Conservation (phyloP, 1,284 basidiomycete genomes). For the Microbotryum intermedium region DNA sequence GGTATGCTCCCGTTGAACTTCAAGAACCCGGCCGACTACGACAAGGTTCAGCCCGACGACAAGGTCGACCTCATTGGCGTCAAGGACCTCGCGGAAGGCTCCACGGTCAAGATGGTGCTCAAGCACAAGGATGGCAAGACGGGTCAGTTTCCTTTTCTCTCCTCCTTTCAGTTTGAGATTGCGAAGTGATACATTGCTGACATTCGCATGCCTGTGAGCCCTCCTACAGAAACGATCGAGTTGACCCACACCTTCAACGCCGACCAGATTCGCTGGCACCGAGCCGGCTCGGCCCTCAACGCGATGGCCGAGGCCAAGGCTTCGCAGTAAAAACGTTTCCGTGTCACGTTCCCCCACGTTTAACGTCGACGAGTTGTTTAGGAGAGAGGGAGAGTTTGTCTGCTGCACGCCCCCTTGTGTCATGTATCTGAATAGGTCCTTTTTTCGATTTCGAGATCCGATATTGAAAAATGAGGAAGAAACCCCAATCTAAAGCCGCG, state of each 20-base stretch:
- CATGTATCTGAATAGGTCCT: too few species aligned
- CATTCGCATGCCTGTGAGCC: neutral
- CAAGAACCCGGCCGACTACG: constrained; percentile 78
- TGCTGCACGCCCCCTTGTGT: too few species aligned
- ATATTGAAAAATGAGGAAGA: too few species aligned
- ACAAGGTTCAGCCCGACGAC: constrained; percentile 73
- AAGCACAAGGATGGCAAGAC: constrained; percentile 68
- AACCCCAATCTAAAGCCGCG: too few species aligned
- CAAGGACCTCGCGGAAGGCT: constrained; percentile 73
- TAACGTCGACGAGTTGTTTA: too few species aligned
- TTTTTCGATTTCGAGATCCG: too few species aligned
- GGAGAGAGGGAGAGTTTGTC: too few species aligned
- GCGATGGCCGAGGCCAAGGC: constrained; percentile 7
- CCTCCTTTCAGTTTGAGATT: neutral
- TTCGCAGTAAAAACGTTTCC: too few species aligned
- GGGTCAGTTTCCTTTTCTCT: constrained; percentile 16
- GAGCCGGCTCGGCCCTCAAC: constrained; percentile 21
- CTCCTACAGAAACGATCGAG: constrained; percentile 26
- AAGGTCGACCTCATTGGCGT: constrained; percentile 70
- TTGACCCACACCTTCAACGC: constrained; percentile 33
- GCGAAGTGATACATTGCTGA: neutral
- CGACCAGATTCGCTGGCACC: constrained; percentile 30
- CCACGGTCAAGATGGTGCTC: constrained; percentile 68
- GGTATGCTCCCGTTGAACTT: constrained; percentile 54
- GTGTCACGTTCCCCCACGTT: too few species aligned